Percentiles rank a stretch among this genome's conserved stretches.
phyloP scores from a whole-genome alignment of 441 rosid species.

The Bocquillonia castaneifolia region DNA sequence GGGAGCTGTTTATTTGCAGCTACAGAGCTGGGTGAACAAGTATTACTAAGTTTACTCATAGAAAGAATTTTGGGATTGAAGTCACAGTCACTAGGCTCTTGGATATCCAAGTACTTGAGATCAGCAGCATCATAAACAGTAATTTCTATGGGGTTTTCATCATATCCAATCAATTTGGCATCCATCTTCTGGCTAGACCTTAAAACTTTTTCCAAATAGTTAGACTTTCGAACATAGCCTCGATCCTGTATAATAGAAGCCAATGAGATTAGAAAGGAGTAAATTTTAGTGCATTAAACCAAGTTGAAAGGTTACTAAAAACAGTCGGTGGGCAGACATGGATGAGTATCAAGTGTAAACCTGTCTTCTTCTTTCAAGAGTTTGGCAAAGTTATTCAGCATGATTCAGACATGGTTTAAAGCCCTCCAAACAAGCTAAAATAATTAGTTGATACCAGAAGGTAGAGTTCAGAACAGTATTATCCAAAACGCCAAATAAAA shows the following conservation, averaged over 20 bases:
- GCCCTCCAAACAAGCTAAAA: constrained; percentile 1
- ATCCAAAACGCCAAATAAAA: neutral
- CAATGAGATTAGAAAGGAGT: constrained; percentile 15
- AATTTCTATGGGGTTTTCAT: constrained; percentile 64
- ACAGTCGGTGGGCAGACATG: neutral
- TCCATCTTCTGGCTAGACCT: constrained; percentile 46
- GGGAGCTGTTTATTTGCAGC: constrained; percentile 25
- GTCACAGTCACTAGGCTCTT: constrained; percentile 27
- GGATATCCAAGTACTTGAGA: constrained; percentile 29
- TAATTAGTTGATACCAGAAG: neutral
- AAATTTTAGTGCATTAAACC: neutral
- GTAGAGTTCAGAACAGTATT: neutral
- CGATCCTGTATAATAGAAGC: constrained; percentile 43
- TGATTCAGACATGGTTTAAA: neutral
- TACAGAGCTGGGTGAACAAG: constrained; percentile 17
- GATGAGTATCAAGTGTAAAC: neutral
- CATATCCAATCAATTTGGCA: constrained; percentile 75
- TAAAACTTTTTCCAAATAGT: constrained; percentile 57
- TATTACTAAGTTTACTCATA: constrained; percentile 20
- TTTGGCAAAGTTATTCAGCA: neutral
- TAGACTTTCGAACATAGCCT: constrained; percentile 46
- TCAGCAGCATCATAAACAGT: constrained; percentile 26
- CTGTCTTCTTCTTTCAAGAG: neutral
- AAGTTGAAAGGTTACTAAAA: neutral
- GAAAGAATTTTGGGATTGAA: constrained; percentile 18